Base-by-base conservation (phyloP, 1,139 yeast species). In the Diutina ranongensis region DNA sequence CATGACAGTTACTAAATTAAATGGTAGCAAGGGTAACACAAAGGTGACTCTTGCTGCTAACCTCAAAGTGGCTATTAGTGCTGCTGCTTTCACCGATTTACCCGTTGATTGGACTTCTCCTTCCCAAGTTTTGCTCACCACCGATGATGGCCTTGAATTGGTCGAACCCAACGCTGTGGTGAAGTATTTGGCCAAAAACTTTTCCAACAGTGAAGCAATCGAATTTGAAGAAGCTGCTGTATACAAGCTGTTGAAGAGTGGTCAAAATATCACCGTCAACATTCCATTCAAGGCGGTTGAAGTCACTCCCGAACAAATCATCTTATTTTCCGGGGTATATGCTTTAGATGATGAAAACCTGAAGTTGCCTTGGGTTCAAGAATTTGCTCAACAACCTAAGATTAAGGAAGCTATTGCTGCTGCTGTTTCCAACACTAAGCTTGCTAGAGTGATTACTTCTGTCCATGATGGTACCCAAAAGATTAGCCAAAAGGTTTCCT, bases 141-240 rank as follows among this genome's bases (percentile, higher is more conserved):
- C 61, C 52, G 60, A 55, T 54, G 51, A 61, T 33, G 67, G 60
- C 15, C 74, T 81, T 48, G 74, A 72, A 53, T 71, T 88, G 53
- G 66, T 75, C 50, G 95, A 87, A 61, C 75, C 94, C 32, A 86
- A 88, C 60, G 85, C 97, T 21, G 83, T 88, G 49, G 88, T 86
- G 49, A 78, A 82, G 60, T 86, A 76, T 57, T 67, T 83, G 49
- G 66, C 78, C 45, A 63, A 69, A 20, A 77, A 74, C 52, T 79
- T 72, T 50, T 52, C 58, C 5, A 57, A 50, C 50, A 52, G 62
- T 46, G 48, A 52, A 2, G 54, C 59, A 22, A 50, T 62, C 32
- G 45, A 48, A 9, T 52, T 53, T 33, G 76, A 58, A 60, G 76
- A 61, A 58, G 59, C 55, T 47, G 57, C 35, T 52, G 55, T 59